Conservation (phyloP, 371 early-diverging fungal species). For the Mucor mucedo region DNA sequence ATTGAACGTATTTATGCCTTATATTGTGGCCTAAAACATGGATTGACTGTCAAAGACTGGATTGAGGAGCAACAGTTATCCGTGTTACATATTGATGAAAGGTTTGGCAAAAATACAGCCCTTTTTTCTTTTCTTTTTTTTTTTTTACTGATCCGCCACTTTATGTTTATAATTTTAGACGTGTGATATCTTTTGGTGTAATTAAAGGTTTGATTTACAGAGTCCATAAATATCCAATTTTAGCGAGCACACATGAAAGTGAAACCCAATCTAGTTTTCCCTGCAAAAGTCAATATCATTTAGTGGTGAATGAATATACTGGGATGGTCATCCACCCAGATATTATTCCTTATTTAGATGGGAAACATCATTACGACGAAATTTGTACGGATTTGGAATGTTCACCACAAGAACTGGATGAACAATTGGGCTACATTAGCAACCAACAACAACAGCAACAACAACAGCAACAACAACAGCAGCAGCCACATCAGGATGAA, state of each 20-base stretch:
- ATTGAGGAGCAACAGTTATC: slow-evolving; percentile 71
- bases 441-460: neutral
- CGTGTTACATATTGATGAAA: slow-evolving; percentile 70
- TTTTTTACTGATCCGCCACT: too few species aligned
- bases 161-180: slow-evolving; percentile 42
- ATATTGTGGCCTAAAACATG: slow-evolving; percentile 76
- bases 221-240: slow-evolving; percentile 83
- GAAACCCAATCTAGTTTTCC: slow-evolving; percentile 19
- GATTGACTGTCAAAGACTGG: slow-evolving; percentile 76
- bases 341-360: slow-evolving; percentile 63
- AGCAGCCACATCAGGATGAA: slow-evolving; percentile 5
- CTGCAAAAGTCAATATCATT: slow-evolving; percentile 21
- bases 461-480: slow-evolving; percentile 6
- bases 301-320: slow-evolving; percentile 41
- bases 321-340: slow-evolving; percentile 46
- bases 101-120: too few species aligned
- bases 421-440: slow-evolving; percentile 40
- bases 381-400: slow-evolving; percentile 71
- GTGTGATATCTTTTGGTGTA: slow-evolving; percentile 83
- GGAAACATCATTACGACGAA: slow-evolving; percentile 75
- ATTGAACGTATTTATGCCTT: slow-evolving; percentile 73
- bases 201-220: slow-evolving; percentile 81
- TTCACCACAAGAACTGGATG: slow-evolving; percentile 62
- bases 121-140: neutral
- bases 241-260: slow-evolving; percentile 33